These are phyloP conservation scores for Talaromyces pinophilus DNA, from an alignment of 2,329 filamentous ascomycete species.

Conservation along the genomic window DNA sequence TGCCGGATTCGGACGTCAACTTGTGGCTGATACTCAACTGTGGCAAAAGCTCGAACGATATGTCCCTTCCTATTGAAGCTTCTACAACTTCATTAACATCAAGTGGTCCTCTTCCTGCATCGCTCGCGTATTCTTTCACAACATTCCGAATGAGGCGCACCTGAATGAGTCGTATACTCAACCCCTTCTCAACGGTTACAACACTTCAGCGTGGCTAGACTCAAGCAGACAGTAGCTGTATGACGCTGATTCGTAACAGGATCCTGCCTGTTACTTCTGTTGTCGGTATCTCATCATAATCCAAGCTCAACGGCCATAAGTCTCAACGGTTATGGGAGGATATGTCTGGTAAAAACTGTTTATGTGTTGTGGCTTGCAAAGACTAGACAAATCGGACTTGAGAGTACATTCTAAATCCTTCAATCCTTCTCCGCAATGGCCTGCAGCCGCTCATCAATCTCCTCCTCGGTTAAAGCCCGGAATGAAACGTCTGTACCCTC, in stretches of 20 bases:
- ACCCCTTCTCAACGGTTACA: not conserved
- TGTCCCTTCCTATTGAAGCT: not conserved
- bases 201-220: not conserved
- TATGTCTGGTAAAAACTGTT: not conserved
- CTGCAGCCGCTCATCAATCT: slow-evolving; percentile 97
- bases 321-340: not conserved
- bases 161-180: slow-evolving; percentile 10
- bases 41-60: slow-evolving; percentile 15
- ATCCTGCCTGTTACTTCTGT: not conserved
- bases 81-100: not conserved
- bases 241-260: not conserved
- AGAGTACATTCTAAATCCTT: slow-evolving; percentile 17
- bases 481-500: slow-evolving; percentile 79
- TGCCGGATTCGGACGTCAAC: not conserved
- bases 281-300: not conserved
- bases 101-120: not conserved
- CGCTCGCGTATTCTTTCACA: not conserved
- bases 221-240: not conserved
- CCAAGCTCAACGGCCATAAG: not conserved
- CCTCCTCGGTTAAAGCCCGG: slow-evolving; percentile 88
- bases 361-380: slow-evolving; percentile 5
- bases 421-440: slow-evolving; percentile 98
- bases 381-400: not conserved
- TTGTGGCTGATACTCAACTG: slow-evolving; percentile 10
- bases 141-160: slow-evolving; percentile 19